Evolutionary conservation across 2,329 filamentous ascomycete genomes (phyloP), one percentile per base, ranked within the genome.

Genomic region (Penicillium oxalicum): DNA sequence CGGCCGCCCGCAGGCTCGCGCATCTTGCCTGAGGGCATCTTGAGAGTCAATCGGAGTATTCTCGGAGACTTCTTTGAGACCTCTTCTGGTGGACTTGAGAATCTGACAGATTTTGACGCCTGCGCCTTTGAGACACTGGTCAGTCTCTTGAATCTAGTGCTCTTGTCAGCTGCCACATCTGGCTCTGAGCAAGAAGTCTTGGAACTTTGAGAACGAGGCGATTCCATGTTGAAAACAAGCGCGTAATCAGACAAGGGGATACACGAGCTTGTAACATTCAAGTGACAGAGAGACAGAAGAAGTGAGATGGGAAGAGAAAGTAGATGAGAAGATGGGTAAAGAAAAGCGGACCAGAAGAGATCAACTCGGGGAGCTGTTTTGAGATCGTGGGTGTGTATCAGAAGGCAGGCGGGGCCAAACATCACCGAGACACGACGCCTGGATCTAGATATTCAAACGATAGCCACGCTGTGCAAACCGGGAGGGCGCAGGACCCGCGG

Each of bases 1-100:
- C 66, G 57, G 48, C 56, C 57, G 49, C 63, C 64, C 40, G 70
- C 76, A 26, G 71, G 73, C 56, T 77, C 74, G 29, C 74, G 73
- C 47, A 77, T 61, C 60, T 74, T 77, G 58, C 67, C 74, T 18
- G 73, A 68, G 13, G 74, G 71, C 68, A 76, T 75, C 55, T 73
- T 77, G 44, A 77, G 68, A 5, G 70, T 77, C 46, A 77, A 59
- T 53, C 68, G 70, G 41, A 77, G 70, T 36, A 72, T 72, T 58
- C 65, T 70, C 50, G 63, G 62, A 13, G 57, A 53, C 47, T 72
- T 67, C 46, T 66, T 69, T 11, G 67, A 52, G 18, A 65, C 61
- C 18, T 60, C 60, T 46, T 69, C 61, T 13, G 63, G 55, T 41
- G 65, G 63, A 49, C 67, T 66, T 41, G 66, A 67, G 33, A 72